Conservation (phyloP, 768 basidiomycete species). For the Phlebiopsis flavidoalba region DNA sequence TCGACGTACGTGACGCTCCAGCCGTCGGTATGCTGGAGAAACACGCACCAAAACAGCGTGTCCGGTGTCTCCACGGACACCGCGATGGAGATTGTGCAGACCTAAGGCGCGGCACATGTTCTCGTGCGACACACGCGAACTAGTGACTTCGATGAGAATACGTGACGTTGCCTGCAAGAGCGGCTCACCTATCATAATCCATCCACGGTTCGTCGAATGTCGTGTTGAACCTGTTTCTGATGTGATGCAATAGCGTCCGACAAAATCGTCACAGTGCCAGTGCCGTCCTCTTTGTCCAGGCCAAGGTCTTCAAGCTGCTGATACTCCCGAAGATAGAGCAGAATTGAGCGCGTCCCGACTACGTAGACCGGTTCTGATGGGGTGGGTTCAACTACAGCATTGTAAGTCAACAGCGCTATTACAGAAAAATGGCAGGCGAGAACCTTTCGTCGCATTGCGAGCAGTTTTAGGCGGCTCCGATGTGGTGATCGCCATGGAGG, state of each 20-base stretch:
- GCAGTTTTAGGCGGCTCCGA: conserved; percentile 69
- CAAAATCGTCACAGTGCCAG: conserved; percentile 51
- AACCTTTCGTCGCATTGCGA: conserved; percentile 68
- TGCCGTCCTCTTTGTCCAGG: conserved; percentile 38
- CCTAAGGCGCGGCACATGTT: conserved; percentile 50
- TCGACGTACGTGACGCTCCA: conserved; percentile 71
- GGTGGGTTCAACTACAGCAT: conserved; percentile 55
- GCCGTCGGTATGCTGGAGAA: conserved; percentile 61
- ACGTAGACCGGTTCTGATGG: conserved; percentile 65
- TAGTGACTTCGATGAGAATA: conserved; percentile 34
- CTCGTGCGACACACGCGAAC: conserved; percentile 22
- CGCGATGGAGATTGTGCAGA: conserved; percentile 53
- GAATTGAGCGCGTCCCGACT: conserved; percentile 50
- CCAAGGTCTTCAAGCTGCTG: conserved; percentile 70
- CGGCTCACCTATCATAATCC: conserved; percentile 1
- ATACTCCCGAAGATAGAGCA: conserved; percentile 69
- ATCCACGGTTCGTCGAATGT: conserved; percentile 16
- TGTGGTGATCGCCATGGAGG: conserved; percentile 82
- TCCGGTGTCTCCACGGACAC: conserved; percentile 73
- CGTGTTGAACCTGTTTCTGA: conserved; percentile 24
- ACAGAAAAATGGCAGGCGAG: conserved; percentile 12
- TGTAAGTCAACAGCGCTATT: background rate
- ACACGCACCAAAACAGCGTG: conserved; percentile 66
- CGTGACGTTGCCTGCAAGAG: background rate
- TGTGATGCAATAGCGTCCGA: conserved; percentile 49